Percentiles rank a stretch among this genome's conserved stretches.
Conservation (phyloP, 768 basidiomycete species). For the Mycena latifolia region DNA sequence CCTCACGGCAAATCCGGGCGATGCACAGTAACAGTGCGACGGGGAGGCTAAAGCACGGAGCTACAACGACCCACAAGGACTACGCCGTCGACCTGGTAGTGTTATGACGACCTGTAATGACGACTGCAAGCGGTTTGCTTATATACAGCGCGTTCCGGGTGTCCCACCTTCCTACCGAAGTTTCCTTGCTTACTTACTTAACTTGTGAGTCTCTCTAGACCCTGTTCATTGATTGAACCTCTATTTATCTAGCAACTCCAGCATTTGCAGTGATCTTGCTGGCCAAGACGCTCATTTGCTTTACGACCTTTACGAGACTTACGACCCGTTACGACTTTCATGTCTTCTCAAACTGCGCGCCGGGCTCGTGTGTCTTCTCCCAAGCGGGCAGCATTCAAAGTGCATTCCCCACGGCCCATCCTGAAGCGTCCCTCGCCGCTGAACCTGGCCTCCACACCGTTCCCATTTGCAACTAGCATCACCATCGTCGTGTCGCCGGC, state of each 20-base stretch:
- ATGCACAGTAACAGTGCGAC: constrained; percentile 7
- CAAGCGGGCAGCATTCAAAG: constrained; percentile 42
- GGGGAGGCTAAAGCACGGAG: no score
- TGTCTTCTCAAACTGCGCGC: constrained; percentile 54
- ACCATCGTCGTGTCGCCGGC: constrained; percentile 48
- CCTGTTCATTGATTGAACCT: neutral
- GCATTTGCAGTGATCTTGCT: constrained; percentile 51
- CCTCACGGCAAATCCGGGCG: neutral
- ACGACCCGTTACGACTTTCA: constrained; percentile 43
- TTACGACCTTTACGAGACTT: constrained; percentile 32
- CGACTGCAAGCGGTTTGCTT: constrained; percentile 9
- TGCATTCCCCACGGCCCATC: constrained; percentile 46
- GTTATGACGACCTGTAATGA: constrained; percentile 12
- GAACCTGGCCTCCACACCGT: constrained; percentile 51
- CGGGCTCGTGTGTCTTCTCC: constrained; percentile 51
- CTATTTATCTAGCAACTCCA: neutral
- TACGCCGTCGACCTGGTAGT: neutral
- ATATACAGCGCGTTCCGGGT: neutral
- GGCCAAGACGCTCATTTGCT: constrained; percentile 59
- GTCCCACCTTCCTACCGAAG: constrained; percentile 4
- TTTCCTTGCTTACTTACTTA: neutral
- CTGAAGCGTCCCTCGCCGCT: constrained; percentile 56
- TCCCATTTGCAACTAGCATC: constrained; percentile 46
- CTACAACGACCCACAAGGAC: no score
- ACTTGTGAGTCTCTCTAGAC: constrained; percentile 1